Evolutionary conservation across 192 early-diverging fungal species (phyloP).

Genomic region (Gonapodya sp.): DNA sequence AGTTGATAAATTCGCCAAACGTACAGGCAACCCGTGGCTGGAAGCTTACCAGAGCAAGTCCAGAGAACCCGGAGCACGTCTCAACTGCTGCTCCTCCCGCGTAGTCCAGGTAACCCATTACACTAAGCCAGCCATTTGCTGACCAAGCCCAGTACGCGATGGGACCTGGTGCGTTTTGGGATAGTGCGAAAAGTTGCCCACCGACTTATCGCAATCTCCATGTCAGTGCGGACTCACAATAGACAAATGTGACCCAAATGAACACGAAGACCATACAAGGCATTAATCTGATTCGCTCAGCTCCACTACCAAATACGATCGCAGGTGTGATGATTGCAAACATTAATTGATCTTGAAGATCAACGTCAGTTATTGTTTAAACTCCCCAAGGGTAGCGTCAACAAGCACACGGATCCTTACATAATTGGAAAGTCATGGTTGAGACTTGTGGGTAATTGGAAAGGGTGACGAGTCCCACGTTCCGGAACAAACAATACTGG

Average conservation of each 20-base stretch:
- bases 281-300: constrained; percentile 63
- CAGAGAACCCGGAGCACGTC: constrained; percentile 66
- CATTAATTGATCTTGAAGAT: constrained; percentile 70
- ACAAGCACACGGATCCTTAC: too few relatives aligned
- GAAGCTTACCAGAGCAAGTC: constrained; percentile 74
- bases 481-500: constrained; percentile 45
- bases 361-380: too few relatives aligned
- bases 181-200: neutral
- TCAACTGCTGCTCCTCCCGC: constrained; percentile 84
- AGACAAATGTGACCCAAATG: constrained; percentile 61
- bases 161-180: constrained; percentile 24
- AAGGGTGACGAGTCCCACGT: constrained; percentile 26
- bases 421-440: neutral
- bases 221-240: constrained; percentile 19
- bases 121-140: constrained; percentile 64
- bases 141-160: constrained; percentile 79
- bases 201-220: neutral
- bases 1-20: too few relatives aligned
- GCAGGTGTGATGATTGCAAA: constrained; percentile 67
- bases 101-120: constrained; percentile 71
- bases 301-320: constrained; percentile 57
- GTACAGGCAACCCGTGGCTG: too few relatives aligned
- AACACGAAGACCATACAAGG: constrained; percentile 46
- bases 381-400: too few relatives aligned
- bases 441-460: neutral